Base-by-base conservation (phyloP, 2,329 filamentous ascomycete genomes). In the Curvularia sp. region DNA sequence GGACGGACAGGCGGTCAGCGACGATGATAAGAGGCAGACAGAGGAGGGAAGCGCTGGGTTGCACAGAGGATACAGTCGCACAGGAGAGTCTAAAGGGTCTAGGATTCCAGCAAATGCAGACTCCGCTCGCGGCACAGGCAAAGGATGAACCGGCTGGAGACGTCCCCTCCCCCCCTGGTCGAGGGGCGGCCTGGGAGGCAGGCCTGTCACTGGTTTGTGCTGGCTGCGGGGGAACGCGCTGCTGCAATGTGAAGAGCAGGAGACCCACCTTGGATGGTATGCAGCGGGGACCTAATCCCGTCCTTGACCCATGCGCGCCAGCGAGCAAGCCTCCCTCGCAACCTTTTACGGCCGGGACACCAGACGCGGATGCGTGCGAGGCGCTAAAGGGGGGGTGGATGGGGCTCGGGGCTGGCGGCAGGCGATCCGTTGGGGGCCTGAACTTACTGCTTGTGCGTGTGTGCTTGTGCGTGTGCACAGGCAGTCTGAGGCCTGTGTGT, bases 261-360 rank as follows among this genome's bases (percentile, higher is more conserved):
- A 23, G 53, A 49, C 53, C 57, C 53, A 45, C 48, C 27, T n/a
- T 27, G 19, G 48, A 56, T 59, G 48, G 49, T 41, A 59, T 59
- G 57, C 57, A 59, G 53, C 57, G 57, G 57, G 57, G 48, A 59
- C 53, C 53, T 56, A 49, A 57, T 42, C 48, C 57, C 52, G 57
- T 56, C 47, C 19, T 32, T 42, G 45, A 51, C 41, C 56, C 52
- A 55, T 59, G 56, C 34, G 38, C 49, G 55, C 51, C 49, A 39
- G 28, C 43, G 25, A 36, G 47, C 43, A 30, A 36, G 47, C 48
- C 12, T 21, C 30, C 32, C 30, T 15, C 46, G 28, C 42, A 12
- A n/a, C 3, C 53, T 48, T 18, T 43, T 36, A 54, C 47, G 45
- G 55, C 46, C 55, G 55, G 55, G 39, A 54, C 45, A 45, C 51